These are phyloP conservation scores for Eucalyptus marginata DNA, from an alignment of 345 rosid species.

Conservation along the genomic window DNA sequence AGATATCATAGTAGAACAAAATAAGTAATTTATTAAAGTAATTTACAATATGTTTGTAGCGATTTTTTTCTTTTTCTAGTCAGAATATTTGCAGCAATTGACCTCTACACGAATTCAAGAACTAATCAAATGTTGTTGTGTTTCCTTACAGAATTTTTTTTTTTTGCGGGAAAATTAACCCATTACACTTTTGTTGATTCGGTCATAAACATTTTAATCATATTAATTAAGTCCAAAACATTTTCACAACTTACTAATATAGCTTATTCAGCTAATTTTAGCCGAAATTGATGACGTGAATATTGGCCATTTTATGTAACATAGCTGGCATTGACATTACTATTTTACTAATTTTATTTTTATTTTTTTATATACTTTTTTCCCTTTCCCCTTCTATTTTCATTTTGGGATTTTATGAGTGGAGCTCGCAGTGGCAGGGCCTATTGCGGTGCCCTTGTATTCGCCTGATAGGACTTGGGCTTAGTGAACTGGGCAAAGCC, in stretches of 20 bases:
- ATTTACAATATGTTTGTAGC: neutral
- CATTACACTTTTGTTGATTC: accelerated
- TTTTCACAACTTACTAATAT: neutral
- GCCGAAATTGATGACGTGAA: too few species aligned
- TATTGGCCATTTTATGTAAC: neutral
- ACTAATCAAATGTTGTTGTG: neutral
- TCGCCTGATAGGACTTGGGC: neutral
- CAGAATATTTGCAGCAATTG: neutral
- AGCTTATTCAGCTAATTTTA: neutral
- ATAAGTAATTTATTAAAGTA: neutral
- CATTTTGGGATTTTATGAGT: neutral
- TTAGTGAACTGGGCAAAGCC: neutral
- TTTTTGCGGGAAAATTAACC: accelerated
- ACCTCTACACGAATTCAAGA: neutral
- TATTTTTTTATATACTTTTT: too few species aligned
- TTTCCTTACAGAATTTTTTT: too few species aligned
- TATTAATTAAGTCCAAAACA: too few species aligned
- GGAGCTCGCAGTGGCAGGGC: neutral
- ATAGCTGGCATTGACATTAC: too few species aligned
- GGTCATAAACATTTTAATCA: accelerated
- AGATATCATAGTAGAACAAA: neutral
- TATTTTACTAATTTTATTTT: too few species aligned
- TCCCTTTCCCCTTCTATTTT: neutral
- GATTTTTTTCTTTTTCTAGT: too few species aligned
- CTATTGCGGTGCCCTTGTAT: too few species aligned